These are phyloP conservation scores for Plantago ovata DNA, from an alignment of 257 asterid genomes.

Conservation along the genomic window DNA sequence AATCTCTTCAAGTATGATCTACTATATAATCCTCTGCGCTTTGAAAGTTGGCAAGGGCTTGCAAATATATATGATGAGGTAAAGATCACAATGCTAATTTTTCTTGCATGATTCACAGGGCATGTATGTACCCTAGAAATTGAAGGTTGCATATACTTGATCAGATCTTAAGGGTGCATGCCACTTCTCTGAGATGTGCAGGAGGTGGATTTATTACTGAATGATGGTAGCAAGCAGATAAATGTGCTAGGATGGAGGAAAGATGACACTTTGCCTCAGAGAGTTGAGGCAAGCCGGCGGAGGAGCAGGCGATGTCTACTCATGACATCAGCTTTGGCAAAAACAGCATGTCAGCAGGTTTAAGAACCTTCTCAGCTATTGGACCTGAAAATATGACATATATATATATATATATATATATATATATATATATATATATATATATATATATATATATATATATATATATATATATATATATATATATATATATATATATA, in stretches of 20 bases:
- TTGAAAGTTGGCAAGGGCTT: slow-evolving; percentile 98
- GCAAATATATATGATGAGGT: slow-evolving; percentile 97
- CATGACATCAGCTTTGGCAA: slow-evolving; percentile 93
- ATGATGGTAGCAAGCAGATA: slow-evolving; percentile 98
- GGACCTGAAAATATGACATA: slow-evolving; percentile 16
- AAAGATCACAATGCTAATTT: slow-evolving; percentile 24
- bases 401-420: too few relatives aligned
- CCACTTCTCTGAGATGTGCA: slow-evolving; percentile 36
- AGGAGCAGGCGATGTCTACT: slow-evolving; percentile 95
- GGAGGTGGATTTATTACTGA: slow-evolving; percentile 98
- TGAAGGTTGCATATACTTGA: slow-evolving; percentile 1
- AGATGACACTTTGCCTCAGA: slow-evolving; percentile 57
- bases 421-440: too few relatives aligned
- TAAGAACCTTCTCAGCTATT: slow-evolving; percentile 22
- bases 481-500: too few relatives aligned
- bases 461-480: too few relatives aligned
- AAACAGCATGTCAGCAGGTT: slow-evolving; percentile 81
- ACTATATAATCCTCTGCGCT: slow-evolving; percentile 78
- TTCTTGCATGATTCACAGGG: not conserved
- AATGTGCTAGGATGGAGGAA: slow-evolving; percentile 91
- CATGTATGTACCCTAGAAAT: not conserved
- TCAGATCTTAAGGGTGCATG: slow-evolving; percentile 16
- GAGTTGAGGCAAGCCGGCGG: slow-evolving; percentile 98
- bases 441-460: too few relatives aligned
- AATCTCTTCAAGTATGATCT: slow-evolving; percentile 93